Conservation (phyloP, 441 rosid species). For the Pelargonium citronellum region DNA sequence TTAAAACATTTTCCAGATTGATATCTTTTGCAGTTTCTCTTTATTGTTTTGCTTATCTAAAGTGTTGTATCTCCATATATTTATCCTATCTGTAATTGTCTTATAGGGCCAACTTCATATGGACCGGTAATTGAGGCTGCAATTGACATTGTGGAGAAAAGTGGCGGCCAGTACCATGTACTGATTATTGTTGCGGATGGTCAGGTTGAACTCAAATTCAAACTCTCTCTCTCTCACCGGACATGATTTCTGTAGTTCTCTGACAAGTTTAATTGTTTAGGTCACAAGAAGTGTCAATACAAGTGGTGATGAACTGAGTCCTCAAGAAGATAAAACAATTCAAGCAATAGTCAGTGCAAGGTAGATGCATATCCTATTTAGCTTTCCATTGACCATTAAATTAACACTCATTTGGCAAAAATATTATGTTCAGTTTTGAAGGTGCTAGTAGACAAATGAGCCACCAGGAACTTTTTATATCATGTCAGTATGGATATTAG, state of each 20-base stretch:
- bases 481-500: no score
- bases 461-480: no score
- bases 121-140: constrained; percentile 76
- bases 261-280: constrained; percentile 29
- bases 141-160: constrained; percentile 59
- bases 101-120: constrained; percentile 79
- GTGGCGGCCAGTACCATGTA: constrained; percentile 74
- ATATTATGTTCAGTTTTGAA: no score
- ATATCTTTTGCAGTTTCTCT: background rate
- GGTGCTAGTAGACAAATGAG: no score
- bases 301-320: constrained; percentile 41
- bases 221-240: background rate
- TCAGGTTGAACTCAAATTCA: constrained; percentile 42
- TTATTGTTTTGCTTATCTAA: background rate
- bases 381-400: background rate
- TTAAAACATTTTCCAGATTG: no score
- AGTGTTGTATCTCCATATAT: background rate
- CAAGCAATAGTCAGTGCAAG: constrained; percentile 68
- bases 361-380: constrained; percentile 24
- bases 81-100: constrained; percentile 10
- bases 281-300: constrained; percentile 67
- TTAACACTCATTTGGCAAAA: background rate
- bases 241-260: background rate
- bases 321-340: constrained; percentile 66
- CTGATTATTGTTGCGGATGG: constrained; percentile 79